Percentiles rank a stretch among this genome's conserved stretches.
These are phyloP conservation scores for Aspergillus kassunensis DNA, from an alignment of 495 filamentous ascomycete species.

Conservation along the genomic window DNA sequence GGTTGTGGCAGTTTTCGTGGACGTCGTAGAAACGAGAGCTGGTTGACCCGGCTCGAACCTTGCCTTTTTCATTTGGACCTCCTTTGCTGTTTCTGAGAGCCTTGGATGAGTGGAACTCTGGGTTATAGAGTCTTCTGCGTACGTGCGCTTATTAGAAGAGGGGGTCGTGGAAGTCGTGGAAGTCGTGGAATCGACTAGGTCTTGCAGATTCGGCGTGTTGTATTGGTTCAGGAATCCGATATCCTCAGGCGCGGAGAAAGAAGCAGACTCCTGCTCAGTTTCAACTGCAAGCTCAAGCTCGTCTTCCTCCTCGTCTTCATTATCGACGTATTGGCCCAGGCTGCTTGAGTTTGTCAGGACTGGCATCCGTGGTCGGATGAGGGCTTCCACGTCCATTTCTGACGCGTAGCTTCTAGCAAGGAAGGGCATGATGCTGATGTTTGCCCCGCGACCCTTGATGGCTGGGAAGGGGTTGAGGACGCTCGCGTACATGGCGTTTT, in stretches of 20 bases:
- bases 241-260: slow-evolving; percentile 12
- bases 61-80: slow-evolving; percentile 30
- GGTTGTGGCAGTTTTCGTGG: slow-evolving; percentile 12
- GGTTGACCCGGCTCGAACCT: slow-evolving; percentile 24
- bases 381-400: slow-evolving; percentile 62
- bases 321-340: slow-evolving; percentile 23
- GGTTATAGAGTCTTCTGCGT: slow-evolving; percentile 24
- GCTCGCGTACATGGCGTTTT: slow-evolving; percentile 70
- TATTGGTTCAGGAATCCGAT: slow-evolving; percentile 28
- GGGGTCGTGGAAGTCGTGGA: no score
- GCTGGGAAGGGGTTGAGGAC: slow-evolving; percentile 68
- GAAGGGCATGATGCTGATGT: slow-evolving; percentile 73
- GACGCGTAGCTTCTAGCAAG: slow-evolving; percentile 56
- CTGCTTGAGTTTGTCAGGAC: slow-evolving; percentile 36
- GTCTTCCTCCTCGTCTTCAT: slow-evolving; percentile 36
- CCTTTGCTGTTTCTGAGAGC: slow-evolving; percentile 6
- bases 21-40: background rate
- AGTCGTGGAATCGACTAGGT: slow-evolving; percentile 19
- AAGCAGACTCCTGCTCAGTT: slow-evolving; percentile 16
- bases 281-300: no score
- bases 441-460: slow-evolving; percentile 50
- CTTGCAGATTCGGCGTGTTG: slow-evolving; percentile 15
- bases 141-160: slow-evolving; percentile 32
- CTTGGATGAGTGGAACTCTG: slow-evolving; percentile 2
- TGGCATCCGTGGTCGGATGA: slow-evolving; percentile 67